A percentile compares a stretch with the other conserved stretches of the same genome.
Conservation (phyloP, 2,329 filamentous ascomycete genomes). For the Aaosphaeria arxii region DNA sequence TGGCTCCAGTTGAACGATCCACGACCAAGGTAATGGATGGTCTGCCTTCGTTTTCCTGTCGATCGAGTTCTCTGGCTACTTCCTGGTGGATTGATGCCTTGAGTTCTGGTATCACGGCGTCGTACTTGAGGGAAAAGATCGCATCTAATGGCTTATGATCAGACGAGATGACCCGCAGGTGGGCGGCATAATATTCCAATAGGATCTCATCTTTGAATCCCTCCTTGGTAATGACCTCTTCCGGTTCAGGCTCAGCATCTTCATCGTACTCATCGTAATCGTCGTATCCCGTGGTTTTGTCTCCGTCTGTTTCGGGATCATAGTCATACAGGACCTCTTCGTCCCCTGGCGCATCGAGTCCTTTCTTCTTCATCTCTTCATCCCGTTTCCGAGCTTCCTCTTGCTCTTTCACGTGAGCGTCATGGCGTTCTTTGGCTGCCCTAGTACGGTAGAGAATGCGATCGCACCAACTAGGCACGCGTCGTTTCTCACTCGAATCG, state of each 20-base stretch:
- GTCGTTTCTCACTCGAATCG: slow-evolving; percentile 91
- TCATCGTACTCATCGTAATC: slow-evolving; percentile 58
- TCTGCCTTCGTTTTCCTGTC: slow-evolving; percentile 84
- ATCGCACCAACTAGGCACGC: slow-evolving; percentile 95
- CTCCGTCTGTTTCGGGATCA: slow-evolving; percentile 74
- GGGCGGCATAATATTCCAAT: slow-evolving; percentile 74
- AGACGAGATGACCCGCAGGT: slow-evolving; percentile 86
- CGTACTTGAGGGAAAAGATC: slow-evolving; percentile 79
- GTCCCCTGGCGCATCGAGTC: slow-evolving; percentile 68
- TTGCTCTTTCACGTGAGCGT: slow-evolving; percentile 61
- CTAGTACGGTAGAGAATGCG: slow-evolving; percentile 83
- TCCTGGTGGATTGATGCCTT: slow-evolving; percentile 83
- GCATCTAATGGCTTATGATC: slow-evolving; percentile 92
- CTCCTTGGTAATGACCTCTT: slow-evolving; percentile 56
- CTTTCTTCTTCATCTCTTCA: slow-evolving; percentile 79
- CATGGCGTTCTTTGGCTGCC: slow-evolving; percentile 64
- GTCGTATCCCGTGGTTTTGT: slow-evolving; percentile 38
- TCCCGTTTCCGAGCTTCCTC: slow-evolving; percentile 69
- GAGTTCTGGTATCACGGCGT: slow-evolving; percentile 79
- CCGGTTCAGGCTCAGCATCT: slow-evolving; percentile 41
- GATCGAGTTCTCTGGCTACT: slow-evolving; percentile 82
- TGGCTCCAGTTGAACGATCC: slow-evolving; percentile 49
- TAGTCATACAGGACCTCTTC: slow-evolving; percentile 88
- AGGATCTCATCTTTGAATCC: slow-evolving; percentile 55
- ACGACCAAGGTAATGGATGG: slow-evolving; percentile 81